Base-by-base conservation (phyloP, 768 basidiomycete species). In the Sistotremastrum suecicum region DNA sequence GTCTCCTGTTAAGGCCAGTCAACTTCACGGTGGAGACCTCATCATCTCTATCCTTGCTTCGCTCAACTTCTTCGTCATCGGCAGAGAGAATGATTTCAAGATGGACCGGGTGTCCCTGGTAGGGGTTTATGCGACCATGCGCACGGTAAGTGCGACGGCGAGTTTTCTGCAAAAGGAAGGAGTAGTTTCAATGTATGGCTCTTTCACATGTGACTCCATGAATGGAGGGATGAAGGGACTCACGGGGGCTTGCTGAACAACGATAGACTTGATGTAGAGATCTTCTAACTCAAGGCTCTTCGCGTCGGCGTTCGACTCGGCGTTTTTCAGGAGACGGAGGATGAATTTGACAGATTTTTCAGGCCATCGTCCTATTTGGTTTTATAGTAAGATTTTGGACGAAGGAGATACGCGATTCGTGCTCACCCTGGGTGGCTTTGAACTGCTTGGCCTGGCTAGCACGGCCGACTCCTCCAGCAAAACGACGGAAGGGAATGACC, bases 101-200 rank as follows among this genome's bases (percentile, higher is more conserved):
- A 60, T 98, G 95, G 65, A 82, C 84, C 37, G 95, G 95, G 68
- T 91, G 88, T 38, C 94, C 94, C 67, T 95, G 89, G 78, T 97
- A 98, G 34, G 95, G 94, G 71, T 99, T 99, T 68, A 91, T 92
- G 48, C 89, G 83, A 77, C 89, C 89, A 58, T 92, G 90, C 39
- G 87, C 88, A 67, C 95, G 89, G 79, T 95, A 98, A 53, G 95
- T 99, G 63, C 95, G 89, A 62, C 95, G 89, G 66, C 91, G 91
- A 63, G 88, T 92, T 85, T 95, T 95, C 86, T 89, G 46, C 20
- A 6, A n/a, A 34, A 35, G 32, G 48, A 35, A 35, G 28, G 8
- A 37, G 44, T 35, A 41, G 48, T 20, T 20, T 20, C 20, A 20
- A 20, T 20, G 20, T 20, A 20, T 20, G 20, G 20, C 20, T 20